Evolutionary conservation across 768 basidiomycete species (phyloP).

Genomic region (Kockovaella imperatae): DNA sequence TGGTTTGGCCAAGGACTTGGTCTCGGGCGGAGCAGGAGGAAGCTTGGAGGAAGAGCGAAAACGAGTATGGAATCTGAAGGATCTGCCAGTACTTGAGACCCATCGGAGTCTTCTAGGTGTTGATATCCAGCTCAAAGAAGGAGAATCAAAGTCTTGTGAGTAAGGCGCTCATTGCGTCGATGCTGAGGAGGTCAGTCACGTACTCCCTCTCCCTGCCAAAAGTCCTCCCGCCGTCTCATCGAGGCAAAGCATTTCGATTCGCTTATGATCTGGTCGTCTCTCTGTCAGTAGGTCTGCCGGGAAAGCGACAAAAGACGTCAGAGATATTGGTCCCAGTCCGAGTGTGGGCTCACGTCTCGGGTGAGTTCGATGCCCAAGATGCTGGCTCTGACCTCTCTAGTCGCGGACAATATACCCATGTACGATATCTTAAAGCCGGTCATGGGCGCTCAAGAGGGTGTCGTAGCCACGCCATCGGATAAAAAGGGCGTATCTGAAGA

Average conservation of each 20-base stretch:
- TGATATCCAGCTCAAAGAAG: constrained; percentile 71
- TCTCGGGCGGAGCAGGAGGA: constrained; percentile 37
- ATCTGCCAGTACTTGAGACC: constrained; percentile 73
- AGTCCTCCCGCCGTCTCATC: constrained; percentile 80
- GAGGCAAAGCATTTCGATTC: constrained; percentile 73
- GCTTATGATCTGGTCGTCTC: constrained; percentile 87
- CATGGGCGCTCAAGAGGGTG: constrained; percentile 45
- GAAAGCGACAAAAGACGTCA: constrained; percentile 50
- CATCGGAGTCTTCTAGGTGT: constrained; percentile 83
- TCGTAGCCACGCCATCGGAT: constrained; percentile 16
- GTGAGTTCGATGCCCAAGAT: constrained; percentile 48
- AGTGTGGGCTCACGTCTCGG: constrained; percentile 76
- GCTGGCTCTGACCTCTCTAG: constrained; percentile 27
- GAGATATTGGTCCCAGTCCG: constrained; percentile 77
- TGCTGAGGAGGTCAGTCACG: constrained; percentile 53
- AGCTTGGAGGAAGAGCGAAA: constrained; percentile 46
- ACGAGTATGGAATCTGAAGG: constrained; percentile 44
- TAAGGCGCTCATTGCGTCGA: constrained; percentile 5
- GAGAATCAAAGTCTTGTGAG: constrained; percentile 75
- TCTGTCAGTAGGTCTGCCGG: constrained; percentile 49
- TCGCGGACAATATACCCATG: constrained; percentile 53
- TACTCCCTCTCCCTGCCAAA: constrained; percentile 70
- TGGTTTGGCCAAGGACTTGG: constrained; percentile 36
- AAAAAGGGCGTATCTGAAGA: constrained; percentile 10
- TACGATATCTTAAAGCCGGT: constrained; percentile 84